These are phyloP conservation scores for Hordeum marinum DNA, from an alignment of 176 grass and related monocot genomes.

Conservation along the genomic window DNA sequence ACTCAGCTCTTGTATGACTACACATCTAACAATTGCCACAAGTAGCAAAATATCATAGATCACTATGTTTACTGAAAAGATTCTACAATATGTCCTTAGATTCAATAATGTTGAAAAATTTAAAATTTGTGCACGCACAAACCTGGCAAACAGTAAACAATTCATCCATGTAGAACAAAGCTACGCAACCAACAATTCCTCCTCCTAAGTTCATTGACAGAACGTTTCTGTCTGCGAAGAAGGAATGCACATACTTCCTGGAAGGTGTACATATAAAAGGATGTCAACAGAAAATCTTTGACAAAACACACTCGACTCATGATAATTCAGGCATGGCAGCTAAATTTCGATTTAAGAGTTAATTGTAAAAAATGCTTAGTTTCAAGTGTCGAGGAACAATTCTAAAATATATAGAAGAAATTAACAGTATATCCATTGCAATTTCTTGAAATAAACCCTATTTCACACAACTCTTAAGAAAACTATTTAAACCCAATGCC, in stretches of 20 bases:
- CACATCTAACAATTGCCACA: not conserved
- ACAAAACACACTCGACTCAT: conserved; percentile 3
- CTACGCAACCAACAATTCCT: conserved; percentile 34
- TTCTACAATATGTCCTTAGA: not conserved
- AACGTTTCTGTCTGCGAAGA: conserved; percentile 35
- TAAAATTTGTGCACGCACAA: not conserved
- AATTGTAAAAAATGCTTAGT: not conserved
- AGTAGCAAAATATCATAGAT: conserved; percentile 9
- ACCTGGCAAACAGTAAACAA: conserved; percentile 62
- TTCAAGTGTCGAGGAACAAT: not conserved
- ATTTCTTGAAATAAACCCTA: conserved; percentile 6
- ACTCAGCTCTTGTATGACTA: not conserved
- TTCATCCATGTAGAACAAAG: conserved; percentile 65
- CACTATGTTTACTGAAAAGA: not conserved
- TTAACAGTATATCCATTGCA: not conserved
- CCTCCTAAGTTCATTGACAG: conserved; percentile 53
- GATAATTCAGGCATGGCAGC: not conserved
- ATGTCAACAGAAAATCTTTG: conserved; percentile 12
- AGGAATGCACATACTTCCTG: conserved; percentile 58
- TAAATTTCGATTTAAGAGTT: not conserved
- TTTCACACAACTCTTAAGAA: not conserved
- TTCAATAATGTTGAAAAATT: not conserved
- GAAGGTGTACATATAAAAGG: conserved; percentile 29
- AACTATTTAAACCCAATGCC: not conserved
- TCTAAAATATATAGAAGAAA: not conserved